Base-by-base conservation (phyloP, 2,329 filamentous ascomycete genomes). In the Pyrenophora teres region DNA sequence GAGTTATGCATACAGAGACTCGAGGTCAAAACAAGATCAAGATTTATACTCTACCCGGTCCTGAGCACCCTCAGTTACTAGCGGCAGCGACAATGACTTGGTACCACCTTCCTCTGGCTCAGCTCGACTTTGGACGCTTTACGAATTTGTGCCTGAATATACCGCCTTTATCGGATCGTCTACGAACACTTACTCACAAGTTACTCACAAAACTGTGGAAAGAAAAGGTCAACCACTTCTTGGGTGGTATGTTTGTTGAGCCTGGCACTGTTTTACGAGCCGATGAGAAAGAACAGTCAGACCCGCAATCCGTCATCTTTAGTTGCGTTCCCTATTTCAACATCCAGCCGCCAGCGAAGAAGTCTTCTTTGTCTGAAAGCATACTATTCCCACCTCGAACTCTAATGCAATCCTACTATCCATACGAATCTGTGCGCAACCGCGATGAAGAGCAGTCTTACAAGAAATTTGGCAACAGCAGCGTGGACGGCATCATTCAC, bases 331-430 rank as follows among this genome's bases (percentile, higher is more conserved):
- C 67, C 4, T 67, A 67, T 32, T 65, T 68, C 25, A 50, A 60
- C 8, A 52, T 69, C 2, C 57, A 59, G 13, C 39, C 49, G 8
- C 51, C 48, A 3, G 54, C 46, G 3, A 46, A 38, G n/a, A 38
- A 32, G 2, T 5, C 41, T 13, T 6, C 35, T 19, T 38, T 36
- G 6, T 30, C 49, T 7, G 47, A 9, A 1, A 56, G 62, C 8
- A 54, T 48, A 3, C 40, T 62, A 3, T 62, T 65, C 46, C 54
- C 63, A 7, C 32, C 62, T 21, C 52, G 63, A 5, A 71, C 64
- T 6, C 40, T 73, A 6, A 70, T 72, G 61, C 64, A 71, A 49
- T 54, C 68, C 0, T 67, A 65, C 27, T 72, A 72, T 46, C 67
- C 66, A 0, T 67, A 67, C 23, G 66, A 72, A 46, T 58, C 64